Percentiles rank a stretch among this genome's conserved stretches.
These are phyloP conservation scores for Apiotrichum mycotoxinovorans DNA, from an alignment of 1,284 basidiomycete species.

Conservation along the genomic window DNA sequence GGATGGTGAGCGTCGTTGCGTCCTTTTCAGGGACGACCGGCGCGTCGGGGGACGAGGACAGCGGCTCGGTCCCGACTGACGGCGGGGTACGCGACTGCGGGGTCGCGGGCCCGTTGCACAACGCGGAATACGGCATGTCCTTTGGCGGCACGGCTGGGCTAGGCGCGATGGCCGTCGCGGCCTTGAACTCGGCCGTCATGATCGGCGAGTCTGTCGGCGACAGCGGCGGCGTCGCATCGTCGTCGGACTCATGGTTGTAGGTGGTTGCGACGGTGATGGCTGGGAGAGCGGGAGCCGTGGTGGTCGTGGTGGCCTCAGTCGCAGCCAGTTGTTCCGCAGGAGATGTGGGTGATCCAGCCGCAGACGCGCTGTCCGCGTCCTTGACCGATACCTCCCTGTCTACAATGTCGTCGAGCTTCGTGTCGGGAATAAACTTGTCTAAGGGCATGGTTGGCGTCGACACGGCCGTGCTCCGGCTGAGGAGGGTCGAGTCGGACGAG, in stretches of 20 bases:
- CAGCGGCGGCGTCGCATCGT: not conserved
- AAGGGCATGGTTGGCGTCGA: not conserved
- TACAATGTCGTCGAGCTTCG: not conserved
- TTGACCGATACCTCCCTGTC: not conserved
- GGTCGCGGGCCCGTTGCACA: not conserved
- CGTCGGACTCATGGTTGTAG: not conserved
- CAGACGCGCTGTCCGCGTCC: not conserved
- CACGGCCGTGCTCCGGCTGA: not conserved
- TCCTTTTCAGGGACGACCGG: not conserved
- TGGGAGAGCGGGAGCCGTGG: not conserved
- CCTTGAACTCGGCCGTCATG: slow-evolving; percentile 1
- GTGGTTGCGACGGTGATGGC: not conserved
- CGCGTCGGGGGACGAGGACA: not conserved
- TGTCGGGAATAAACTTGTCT: not conserved
- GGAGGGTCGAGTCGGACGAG: not conserved
- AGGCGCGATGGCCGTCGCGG: not conserved
- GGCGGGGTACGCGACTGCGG: not conserved
- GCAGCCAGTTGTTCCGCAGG: not conserved
- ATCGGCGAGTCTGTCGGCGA: slow-evolving; percentile 1
- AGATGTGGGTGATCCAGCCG: not conserved
- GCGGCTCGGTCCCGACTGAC: not conserved
- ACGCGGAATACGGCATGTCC: too few species aligned
- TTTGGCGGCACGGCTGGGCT: not conserved
- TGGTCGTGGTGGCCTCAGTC: not conserved
- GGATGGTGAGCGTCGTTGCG: not conserved